phyloP scores from a whole-genome alignment of 441 rosid species.

The Gossypium schwendimanii region DNA sequence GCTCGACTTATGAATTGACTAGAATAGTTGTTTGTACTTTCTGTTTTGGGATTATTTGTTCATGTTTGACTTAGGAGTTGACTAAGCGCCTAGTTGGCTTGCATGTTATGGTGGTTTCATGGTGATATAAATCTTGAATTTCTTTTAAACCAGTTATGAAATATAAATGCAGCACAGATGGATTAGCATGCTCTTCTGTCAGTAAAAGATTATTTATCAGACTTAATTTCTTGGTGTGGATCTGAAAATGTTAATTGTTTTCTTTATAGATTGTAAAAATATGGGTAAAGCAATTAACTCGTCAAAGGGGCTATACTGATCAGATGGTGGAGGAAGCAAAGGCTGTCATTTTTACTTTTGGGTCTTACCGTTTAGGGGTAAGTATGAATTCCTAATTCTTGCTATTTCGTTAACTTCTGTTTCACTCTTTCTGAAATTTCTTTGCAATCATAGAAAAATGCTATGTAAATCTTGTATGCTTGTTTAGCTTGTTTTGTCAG shows the following conservation, averaged over 20 bases:
- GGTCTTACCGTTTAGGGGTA: constrained; percentile 67
- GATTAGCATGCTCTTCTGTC: not conserved
- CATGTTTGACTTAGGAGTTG: not conserved
- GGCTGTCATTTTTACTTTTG: constrained; percentile 62
- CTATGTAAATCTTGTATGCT: not conserved
- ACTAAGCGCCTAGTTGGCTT: not conserved
- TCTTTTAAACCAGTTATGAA: not conserved
- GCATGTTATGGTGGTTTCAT: not conserved
- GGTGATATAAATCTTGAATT: not conserved
- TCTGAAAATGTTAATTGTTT: not conserved
- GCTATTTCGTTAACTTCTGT: not conserved
- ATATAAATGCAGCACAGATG: not conserved
- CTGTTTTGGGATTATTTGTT: not conserved
- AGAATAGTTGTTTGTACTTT: too few relatives aligned
- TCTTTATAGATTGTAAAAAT: constrained; percentile 43
- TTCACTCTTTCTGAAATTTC: not conserved
- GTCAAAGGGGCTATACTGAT: constrained; percentile 45
- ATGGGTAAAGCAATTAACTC: constrained; percentile 57
- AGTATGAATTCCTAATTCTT: constrained; percentile 14
- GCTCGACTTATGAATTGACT: not conserved
- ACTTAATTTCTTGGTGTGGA: not conserved
- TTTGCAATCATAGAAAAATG: not conserved
- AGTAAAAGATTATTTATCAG: not conserved
- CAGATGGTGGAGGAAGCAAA: constrained; percentile 69
- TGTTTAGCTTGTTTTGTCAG: not conserved